Base-by-base conservation (phyloP, 768 basidiomycete species). In the Boletus reticulatus region DNA sequence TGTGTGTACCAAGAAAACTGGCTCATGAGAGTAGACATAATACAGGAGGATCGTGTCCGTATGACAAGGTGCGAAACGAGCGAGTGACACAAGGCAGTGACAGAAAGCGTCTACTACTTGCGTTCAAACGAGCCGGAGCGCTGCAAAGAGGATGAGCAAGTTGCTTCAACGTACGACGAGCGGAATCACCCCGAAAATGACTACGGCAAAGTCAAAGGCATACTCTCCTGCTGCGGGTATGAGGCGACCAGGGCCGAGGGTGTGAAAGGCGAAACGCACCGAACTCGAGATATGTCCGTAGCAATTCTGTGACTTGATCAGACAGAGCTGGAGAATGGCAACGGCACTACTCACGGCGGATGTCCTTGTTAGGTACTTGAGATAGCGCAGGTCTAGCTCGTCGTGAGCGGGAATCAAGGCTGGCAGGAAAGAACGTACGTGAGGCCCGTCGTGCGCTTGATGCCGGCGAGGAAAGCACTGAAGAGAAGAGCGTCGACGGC, bases 341-440 rank as follows among this genome's bases (percentile, higher is more conserved):
- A 54, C 19, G 50, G 20, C 31, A 20, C 2, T 44, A 81, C 91
- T 73, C 70, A 94, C 92, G 85, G 43, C 92, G 86, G 31, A 94
- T 65, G 63, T 95, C 92, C 70, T 94, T 95, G 80, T 94, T 94
- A 4, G 89, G 87, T 2, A 95, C 86, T 62, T 83, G 81, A 5
- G 82, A 74, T 11, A 95, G 72, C 16, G 85, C 86, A 39, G 89
- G 92, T 11, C 92, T 94, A 42, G 8, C 29, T 10, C 0, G 17
- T 4, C 6, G 52, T 56, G 56, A 59, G 52, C 9, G 17, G 14
- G 29, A 36, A 27, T 11, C 14, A 43, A 31, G 24, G 2, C 12
- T 2, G 22, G 41, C 13, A 22, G 7, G 22, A 36, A 39, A 34
- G 55, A 14, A 78, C 88, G 54, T 75, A 93, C 92, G 93, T 92